Evolutionary conservation across 1,284 basidiomycete species (phyloP), one percentile per base, ranked within the genome.

Genomic region (Golubevia pallescens): DNA sequence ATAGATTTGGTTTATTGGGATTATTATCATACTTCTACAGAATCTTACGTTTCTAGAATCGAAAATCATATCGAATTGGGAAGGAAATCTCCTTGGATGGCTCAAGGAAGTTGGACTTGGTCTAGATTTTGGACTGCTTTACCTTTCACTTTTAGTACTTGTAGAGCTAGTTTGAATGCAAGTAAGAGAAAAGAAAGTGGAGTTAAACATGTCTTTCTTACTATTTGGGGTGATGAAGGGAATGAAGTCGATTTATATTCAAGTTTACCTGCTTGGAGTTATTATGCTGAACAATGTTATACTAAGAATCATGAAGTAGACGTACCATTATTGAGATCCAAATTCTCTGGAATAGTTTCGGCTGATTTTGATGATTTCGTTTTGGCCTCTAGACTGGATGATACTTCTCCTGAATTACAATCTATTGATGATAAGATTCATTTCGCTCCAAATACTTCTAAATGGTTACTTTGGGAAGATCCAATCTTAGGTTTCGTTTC

Each of bases 181-280:
- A 75, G 77, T 14, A 86, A 85, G 57, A 67, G 66, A 1, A 60
- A 66, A 2, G n/a, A 62, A 0, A 70, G 74, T 0, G 84, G 85
- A 0, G 80, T 86, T 7, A 71, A 73, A 24, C 57, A 82, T 61
- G 84, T 82, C 51, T 81, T 86, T 64, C 79, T 86, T 2, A 86
- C 86, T 0, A 86, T 86, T 42, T 86, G 86, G 86, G 86, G 86
- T 16, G 86, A 86, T 69, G 86, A 86, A 61, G 86, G 86, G 0
- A 86, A 86, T 63, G 86, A 86, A 68, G 74, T 74, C 20, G 75
- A 80, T 68, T 69, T 73, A 2, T 75, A 64, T 63, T 71, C 66
- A 10, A 73, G 66, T 23, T 57, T 77, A 1, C 77, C 78, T 6
- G 76, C 76, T 16, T 81, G 73, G 76, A 57, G 56, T 13, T 86